Evolutionary conservation across 2,329 filamentous ascomycete species (phyloP), one percentile per base, ranked within the genome.

Genomic region (Aureobasidium subglaciale): DNA sequence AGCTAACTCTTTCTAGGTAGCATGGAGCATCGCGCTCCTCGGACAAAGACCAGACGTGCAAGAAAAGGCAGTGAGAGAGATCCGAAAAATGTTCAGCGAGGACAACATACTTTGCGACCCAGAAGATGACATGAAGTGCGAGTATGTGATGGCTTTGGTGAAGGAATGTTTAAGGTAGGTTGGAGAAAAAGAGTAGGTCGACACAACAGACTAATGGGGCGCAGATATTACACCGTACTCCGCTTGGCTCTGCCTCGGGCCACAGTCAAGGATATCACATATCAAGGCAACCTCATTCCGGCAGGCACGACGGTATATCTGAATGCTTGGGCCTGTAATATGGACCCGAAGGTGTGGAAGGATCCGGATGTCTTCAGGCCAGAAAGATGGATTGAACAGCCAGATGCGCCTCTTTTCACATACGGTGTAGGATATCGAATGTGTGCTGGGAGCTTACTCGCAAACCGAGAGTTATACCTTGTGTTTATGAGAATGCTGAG

Each of bases 281-380:
- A 85, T 57, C 68, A 83, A 9, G 81, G 78, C 16, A 75, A 76
- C 29, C 64, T 75, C 5, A 83, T 86, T 37, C 83, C 84, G 1
- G 78, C 79, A 41, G 82, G 82, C 0, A 84, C 81, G 1, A 79
- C 84, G 0, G 75, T 85, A 32, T 86, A 85, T 65, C 69, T 86
- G 24, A 87, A 86, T 57, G 80, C 82, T 0, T 86, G 82, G 83
- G 82, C 82, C 2, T 86, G 83, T 62, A 86, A 86, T 59, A 84
- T 84, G 80, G 80, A 84, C 62, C 70, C 75, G 0, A 73, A 75
- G 10, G 74, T 83, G n/a, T 84, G 79, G 79, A 65, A 63, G 13
- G 81, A 85, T 59, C 79, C 82, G 1, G 74, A 80, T 30, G 73
- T 71, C 5, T 85, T 86, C 70, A 75, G 80, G 9, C 80, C 80